phyloP scores from a whole-genome alignment of 345 rosid species.

The Toxicodendron radicans region DNA sequence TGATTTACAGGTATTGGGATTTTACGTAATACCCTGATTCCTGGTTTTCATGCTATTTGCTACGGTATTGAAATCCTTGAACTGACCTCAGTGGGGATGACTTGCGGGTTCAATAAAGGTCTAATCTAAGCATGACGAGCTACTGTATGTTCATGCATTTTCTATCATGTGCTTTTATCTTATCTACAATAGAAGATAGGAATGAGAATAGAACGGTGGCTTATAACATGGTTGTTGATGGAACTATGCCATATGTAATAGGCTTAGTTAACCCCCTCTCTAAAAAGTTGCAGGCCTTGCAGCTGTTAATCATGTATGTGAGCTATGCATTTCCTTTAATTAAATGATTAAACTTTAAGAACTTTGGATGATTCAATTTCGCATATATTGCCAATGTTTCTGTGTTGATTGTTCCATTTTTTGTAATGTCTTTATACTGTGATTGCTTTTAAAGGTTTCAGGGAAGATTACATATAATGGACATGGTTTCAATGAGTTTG shows the following conservation, averaged over 20 bases:
- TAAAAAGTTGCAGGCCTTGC: not conserved
- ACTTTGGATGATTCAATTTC: not conserved
- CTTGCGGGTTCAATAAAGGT: not conserved
- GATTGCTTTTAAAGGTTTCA: conserved; percentile 51
- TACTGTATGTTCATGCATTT: not conserved
- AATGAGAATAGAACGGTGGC: not conserved
- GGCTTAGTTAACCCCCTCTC: not conserved
- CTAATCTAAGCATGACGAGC: not conserved
- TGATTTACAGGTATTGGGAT: conserved; percentile 62
- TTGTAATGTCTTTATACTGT: conserved; percentile 19
- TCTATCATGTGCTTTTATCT: not conserved
- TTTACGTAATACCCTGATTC: not conserved
- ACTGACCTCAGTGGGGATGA: not conserved
- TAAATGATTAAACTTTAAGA: not conserved
- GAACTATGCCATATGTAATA: not conserved
- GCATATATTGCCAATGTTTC: not conserved
- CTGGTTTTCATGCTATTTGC: not conserved
- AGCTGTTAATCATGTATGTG: not conserved
- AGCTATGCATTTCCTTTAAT: not conserved
- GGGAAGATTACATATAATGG: conserved; percentile 88
- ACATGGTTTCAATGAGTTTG: conserved; percentile 71
- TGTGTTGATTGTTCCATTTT: not conserved
- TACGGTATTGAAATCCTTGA: not conserved
- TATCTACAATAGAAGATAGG: not conserved
- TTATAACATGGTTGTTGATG: not conserved